Evolutionary conservation across 352 stramenopile genomes (phyloP).

Genomic region (Pythium brachiatum): DNA sequence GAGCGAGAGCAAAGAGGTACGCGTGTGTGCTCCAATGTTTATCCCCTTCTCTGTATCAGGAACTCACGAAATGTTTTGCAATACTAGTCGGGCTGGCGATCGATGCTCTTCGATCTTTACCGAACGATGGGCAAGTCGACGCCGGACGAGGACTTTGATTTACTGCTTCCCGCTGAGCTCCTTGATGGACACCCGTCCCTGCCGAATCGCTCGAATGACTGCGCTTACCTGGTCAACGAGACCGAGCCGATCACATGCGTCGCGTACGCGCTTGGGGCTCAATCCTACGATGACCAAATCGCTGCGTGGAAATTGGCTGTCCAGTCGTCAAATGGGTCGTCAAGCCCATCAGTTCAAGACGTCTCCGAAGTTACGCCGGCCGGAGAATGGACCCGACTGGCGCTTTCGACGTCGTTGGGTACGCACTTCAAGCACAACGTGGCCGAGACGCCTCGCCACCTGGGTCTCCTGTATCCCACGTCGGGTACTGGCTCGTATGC

Average conservation of each 20-base stretch:
- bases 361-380: constrained; percentile 27
- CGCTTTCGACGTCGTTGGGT: constrained; percentile 50
- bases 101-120: constrained; percentile 70
- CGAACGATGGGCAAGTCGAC: constrained; percentile 54
- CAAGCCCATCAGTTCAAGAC: constrained; percentile 7
- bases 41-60: background rate
- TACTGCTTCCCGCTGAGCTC: constrained; percentile 61
- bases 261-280: constrained; percentile 93
- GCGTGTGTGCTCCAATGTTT: background rate
- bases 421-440: constrained; percentile 62
- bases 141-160: constrained; percentile 67
- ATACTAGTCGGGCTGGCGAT: constrained; percentile 42
- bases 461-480: constrained; percentile 44
- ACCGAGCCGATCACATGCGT: constrained; percentile 93
- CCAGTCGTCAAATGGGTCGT: constrained; percentile 21
- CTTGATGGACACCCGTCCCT: constrained; percentile 87
- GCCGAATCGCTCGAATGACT: constrained; percentile 82
- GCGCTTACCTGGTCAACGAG: constrained; percentile 92
- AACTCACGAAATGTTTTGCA: background rate
- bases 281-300: constrained; percentile 81
- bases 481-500: constrained; percentile 28
- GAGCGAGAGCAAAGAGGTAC: constrained; percentile 26
- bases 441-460: constrained; percentile 58
- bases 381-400: constrained; percentile 60
- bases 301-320: constrained; percentile 60